Base-by-base conservation (phyloP, 352 stramenopile genomes). In the Phytopythium montanum region DNA sequence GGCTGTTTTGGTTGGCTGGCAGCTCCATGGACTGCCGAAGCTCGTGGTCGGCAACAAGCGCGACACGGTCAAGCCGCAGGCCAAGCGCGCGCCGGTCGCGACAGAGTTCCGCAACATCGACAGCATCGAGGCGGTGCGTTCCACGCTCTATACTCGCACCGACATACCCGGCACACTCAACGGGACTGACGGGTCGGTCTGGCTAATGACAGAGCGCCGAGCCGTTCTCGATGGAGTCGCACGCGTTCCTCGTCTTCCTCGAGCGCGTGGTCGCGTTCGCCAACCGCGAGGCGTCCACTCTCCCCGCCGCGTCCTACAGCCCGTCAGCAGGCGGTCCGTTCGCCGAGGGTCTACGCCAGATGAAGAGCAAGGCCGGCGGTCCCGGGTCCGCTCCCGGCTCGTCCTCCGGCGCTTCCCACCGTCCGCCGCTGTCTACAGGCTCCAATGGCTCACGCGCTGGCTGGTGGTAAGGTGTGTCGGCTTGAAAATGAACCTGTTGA, bases 1-100 rank as follows among this genome's bases (percentile, higher is more conserved):
- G 33, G 14, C 33, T 38, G 33, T 8, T 23, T 54, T n/a, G n/a
- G n/a, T n/a, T n/a, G n/a, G n/a, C n/a, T n/a, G n/a, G 33, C 54
- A 85, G 71, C 63, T 88, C 5, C 44, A 69, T 3, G 48, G 53
- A 2, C 60, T 95, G 49, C 86, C 86, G 12, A 91, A 90, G 61
- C 72, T 95, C 7, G 68, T 95, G 26, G 57, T 95, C n/a, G 86
- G 84, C 44, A 94, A 83, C 67, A 95, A 95, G 65, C 76, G 73
- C 38, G 86, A 95, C 57, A 61, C 76, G 1, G 46, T 90, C 21
- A 26, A 42, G 51, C 44, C 45, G 9, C 41, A 56, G 18, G 70
- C 65, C 7, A 75, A 76, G 64, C 68, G 76, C 1, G 36, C 68
- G 25, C 67, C 58, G 23, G 60, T 60, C 2, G 54, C 69, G 2